Conservation (phyloP, 148 eudicot species). For the Cornus florida region DNA sequence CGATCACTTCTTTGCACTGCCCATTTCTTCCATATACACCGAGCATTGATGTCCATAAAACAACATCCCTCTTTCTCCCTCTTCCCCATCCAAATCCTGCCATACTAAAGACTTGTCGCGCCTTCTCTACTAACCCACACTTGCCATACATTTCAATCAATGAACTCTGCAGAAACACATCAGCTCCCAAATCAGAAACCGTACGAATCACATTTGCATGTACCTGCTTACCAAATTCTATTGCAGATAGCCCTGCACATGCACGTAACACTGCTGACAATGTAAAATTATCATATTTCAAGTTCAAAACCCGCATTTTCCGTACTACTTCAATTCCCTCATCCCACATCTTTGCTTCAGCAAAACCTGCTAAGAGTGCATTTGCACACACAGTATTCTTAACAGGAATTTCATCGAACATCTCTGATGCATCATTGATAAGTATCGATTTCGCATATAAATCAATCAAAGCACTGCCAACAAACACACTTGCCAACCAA, state of each 20-base stretch:
- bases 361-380: conserved; percentile 59
- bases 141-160: conserved; percentile 82
- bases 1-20: conserved; percentile 38
- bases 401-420: conserved; percentile 64
- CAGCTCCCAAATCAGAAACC: conserved; percentile 31
- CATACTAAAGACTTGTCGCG: conserved; percentile 46
- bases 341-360: conserved; percentile 61
- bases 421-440: conserved; percentile 43
- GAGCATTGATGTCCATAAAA: conserved; percentile 79
- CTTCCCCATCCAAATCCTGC: conserved; percentile 39
- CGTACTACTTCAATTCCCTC: conserved; percentile 49
- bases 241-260: conserved; percentile 52
- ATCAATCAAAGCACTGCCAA: conserved; percentile 73
- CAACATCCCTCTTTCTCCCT: conserved; percentile 48
- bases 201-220: conserved; percentile 49
- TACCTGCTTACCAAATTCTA: conserved; percentile 56
- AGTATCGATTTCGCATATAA: conserved; percentile 45
- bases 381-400: conserved; percentile 66
- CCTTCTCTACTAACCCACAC: conserved; percentile 55
- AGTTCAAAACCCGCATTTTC: conserved; percentile 44
- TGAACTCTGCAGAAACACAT: conserved; percentile 61
- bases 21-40: conserved; percentile 69
- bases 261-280: conserved; percentile 56
- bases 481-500: conserved; percentile 64
- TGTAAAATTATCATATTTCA: conserved; percentile 53